Conservation (phyloP, 176 grass and related monocot species). For the Paspalum vaginatum region DNA sequence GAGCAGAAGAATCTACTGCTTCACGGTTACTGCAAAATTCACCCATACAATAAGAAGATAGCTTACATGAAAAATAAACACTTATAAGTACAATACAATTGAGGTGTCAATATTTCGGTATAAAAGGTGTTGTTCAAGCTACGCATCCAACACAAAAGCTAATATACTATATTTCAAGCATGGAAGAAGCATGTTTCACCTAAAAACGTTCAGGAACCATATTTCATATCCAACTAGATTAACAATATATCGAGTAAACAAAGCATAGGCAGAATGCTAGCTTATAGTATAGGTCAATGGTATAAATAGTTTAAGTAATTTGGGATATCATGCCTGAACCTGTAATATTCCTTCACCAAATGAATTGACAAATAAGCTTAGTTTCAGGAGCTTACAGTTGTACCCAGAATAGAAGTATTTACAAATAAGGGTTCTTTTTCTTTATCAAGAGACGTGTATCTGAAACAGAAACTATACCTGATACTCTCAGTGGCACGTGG, state of each 20-base stretch:
- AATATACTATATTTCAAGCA: conserved; percentile 3
- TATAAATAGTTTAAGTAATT: conserved; percentile 13
- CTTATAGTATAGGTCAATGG: not conserved
- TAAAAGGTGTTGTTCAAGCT: not conserved
- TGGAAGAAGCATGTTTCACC: conserved; percentile 19
- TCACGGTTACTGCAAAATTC: conserved; percentile 70
- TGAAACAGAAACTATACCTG: conserved; percentile 56
- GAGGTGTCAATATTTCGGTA: conserved; percentile 11
- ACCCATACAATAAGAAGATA: conserved; percentile 34
- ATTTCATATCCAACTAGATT: conserved; percentile 9
- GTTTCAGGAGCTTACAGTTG: not conserved
- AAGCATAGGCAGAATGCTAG: not conserved
- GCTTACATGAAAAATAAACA: conserved; percentile 5
- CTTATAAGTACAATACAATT: not conserved
- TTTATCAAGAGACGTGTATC: conserved; percentile 4
- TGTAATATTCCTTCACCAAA: conserved; percentile 22
- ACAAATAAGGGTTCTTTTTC: not conserved
- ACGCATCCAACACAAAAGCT: not conserved
- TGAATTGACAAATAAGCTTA: not conserved
- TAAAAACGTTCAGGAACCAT: not conserved
- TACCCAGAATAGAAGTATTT: conserved; percentile 18
- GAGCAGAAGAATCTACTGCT: conserved; percentile 64
- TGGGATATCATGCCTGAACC: not conserved
- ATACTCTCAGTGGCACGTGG: conserved; percentile 64
- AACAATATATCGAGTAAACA: conserved; percentile 15